phyloP scores from a whole-genome alignment of 805 yeast species.

The Myxozyma melibiosi region DNA sequence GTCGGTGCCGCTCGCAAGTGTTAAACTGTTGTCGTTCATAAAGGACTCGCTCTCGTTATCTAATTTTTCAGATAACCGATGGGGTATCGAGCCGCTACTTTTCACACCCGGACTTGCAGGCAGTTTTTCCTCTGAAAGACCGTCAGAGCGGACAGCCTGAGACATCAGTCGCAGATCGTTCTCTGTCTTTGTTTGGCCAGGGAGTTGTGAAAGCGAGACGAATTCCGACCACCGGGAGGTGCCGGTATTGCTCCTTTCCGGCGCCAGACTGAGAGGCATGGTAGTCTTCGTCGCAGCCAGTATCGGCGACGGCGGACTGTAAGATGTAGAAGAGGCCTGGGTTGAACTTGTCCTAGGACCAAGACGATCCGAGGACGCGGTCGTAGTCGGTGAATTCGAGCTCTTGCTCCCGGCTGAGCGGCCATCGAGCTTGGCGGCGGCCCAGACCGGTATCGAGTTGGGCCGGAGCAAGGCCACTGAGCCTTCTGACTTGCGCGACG shows the following conservation, averaged over 20 bases:
- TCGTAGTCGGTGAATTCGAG: background rate
- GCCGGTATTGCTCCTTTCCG: background rate
- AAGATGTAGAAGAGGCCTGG: background rate
- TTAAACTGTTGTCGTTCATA: no score
- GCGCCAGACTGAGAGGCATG: background rate
- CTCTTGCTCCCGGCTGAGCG: background rate
- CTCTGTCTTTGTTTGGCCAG: constrained; percentile 15
- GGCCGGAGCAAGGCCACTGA: constrained; percentile 11
- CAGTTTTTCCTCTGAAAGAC: background rate
- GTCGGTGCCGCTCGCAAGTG: no score
- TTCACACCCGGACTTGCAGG: background rate
- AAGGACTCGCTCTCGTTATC: no score
- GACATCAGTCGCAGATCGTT: constrained; percentile 4
- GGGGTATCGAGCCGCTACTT: no score
- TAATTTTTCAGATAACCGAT: no score
- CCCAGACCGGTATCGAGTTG: constrained; percentile 26
- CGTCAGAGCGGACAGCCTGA: background rate
- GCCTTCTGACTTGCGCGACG: no score
- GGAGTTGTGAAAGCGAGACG: constrained; percentile 15
- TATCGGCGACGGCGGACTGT: constrained; percentile 18
- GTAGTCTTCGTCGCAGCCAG: constrained; percentile 25
- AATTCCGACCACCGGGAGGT: constrained; percentile 20
- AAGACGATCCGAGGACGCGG: background rate
- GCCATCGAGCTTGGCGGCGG: background rate
- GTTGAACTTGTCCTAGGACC: background rate